Evolutionary conservation across 139 green algal species (phyloP).

Genomic region (Closterium sp.): DNA sequence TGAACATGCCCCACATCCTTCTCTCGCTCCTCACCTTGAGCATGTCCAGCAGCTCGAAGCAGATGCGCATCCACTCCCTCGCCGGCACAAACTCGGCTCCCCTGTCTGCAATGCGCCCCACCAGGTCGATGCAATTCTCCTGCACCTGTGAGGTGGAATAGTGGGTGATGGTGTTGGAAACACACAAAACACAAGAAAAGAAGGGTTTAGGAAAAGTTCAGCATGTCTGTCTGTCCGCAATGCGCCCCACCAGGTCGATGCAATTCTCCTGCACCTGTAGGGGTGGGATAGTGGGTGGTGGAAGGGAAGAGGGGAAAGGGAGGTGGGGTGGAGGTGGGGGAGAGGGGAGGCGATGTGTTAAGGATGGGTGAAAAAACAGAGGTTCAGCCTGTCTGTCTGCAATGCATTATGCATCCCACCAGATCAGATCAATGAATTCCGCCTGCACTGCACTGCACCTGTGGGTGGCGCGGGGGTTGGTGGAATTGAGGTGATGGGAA

Average conservation of each 20-base stretch:
- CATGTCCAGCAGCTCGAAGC: conserved; percentile 99
- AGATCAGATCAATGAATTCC: conserved; percentile 87
- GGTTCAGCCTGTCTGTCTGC: too few relatives aligned
- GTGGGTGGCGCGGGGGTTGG: conserved; percentile 75
- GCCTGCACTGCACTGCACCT: conserved; percentile 97
- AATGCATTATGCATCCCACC: not conserved
- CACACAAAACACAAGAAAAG: too few relatives aligned
- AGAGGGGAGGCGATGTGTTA: too few relatives aligned
- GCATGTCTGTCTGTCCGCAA: not conserved
- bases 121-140: conserved; percentile 97
- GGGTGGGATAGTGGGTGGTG: too few relatives aligned
- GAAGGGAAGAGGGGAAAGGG: too few relatives aligned
- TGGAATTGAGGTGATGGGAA: too few relatives aligned
- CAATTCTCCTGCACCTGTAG: conserved; percentile 88
- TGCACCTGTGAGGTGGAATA: conserved; percentile 63
- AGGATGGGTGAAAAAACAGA: too few relatives aligned
- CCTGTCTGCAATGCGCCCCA: conserved; percentile 95
- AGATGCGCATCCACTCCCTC: conserved; percentile 99
- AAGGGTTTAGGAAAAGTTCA: too few relatives aligned
- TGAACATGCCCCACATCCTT: too few relatives aligned
- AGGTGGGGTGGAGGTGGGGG: too few relatives aligned
- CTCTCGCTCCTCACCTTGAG: conserved; percentile 64
- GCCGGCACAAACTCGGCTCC: conserved; percentile 95
- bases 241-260: conserved; percentile 61
- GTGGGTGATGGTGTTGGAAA: too few relatives aligned